Evolutionary conservation across 2,329 filamentous ascomycete genomes (phyloP).

Genomic region (Arthrobotrys conoides): DNA sequence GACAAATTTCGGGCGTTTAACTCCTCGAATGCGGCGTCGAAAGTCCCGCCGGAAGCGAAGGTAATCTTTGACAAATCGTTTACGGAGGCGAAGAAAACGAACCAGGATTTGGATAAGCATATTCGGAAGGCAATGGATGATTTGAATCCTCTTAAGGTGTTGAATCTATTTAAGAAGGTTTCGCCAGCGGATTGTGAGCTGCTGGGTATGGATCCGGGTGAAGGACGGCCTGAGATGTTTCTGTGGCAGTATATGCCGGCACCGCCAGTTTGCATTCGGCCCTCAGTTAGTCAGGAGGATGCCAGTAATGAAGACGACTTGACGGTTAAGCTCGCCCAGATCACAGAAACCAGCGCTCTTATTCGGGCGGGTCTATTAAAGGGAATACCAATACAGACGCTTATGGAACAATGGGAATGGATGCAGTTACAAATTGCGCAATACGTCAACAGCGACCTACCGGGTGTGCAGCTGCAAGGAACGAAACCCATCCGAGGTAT

Average conservation of each 20-base stretch:
- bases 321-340: conserved; percentile 96
- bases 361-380: conserved; percentile 76
- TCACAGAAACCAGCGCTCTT: conserved; percentile 90
- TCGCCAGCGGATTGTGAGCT: conserved; percentile 89
- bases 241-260: conserved; percentile 97
- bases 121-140: conserved; percentile 94
- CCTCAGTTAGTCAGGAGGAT: conserved; percentile 91
- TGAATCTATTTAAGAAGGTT: conserved; percentile 93
- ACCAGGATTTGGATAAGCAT: conserved; percentile 89
- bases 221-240: conserved; percentile 94
- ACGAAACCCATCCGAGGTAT: conserved; percentile 93
- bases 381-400: conserved; percentile 78
- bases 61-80: conserved; percentile 89
- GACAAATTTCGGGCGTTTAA: conserved; percentile 93
- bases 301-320: conserved; percentile 97
- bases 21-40: conserved; percentile 87
- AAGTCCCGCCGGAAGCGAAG: conserved; percentile 85
- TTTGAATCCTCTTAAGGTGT: conserved; percentile 86
- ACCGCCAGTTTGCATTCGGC: conserved; percentile 92
- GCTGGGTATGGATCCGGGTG: conserved; percentile 85
- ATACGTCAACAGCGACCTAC: conserved; percentile 97
- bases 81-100: conserved; percentile 80
- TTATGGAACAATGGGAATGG: conserved; percentile 99
- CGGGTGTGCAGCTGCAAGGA: conserved; percentile 88
- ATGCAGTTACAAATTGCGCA: conserved; percentile 94